Percentiles rank a stretch among this genome's conserved stretches.
phyloP scores from a whole-genome alignment of 2,329 filamentous ascomycete genomes.

The Colletotrichum abscissum region DNA sequence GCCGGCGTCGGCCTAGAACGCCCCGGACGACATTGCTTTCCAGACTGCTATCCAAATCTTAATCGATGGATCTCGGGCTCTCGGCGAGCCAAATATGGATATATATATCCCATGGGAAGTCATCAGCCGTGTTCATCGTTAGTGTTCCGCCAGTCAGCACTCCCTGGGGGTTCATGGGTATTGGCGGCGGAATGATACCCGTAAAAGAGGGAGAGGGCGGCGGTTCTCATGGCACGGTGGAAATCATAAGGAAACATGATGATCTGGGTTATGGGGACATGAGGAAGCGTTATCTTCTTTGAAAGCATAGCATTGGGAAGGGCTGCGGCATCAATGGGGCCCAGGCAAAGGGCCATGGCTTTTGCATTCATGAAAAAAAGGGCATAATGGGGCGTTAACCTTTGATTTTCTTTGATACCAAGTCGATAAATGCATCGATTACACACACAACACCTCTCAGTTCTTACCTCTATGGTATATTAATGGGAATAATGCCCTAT shows the following conservation, averaged over 20 bases:
- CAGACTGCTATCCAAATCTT: not conserved
- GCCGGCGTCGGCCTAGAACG: not conserved
- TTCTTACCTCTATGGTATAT: not conserved
- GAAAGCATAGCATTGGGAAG: not conserved
- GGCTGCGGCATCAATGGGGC: not conserved
- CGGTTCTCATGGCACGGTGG: not conserved
- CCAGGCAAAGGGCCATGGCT: not conserved
- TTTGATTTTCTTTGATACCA: not conserved
- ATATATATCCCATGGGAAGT: too few species aligned
- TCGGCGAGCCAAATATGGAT: not conserved
- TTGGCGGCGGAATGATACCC: too few species aligned
- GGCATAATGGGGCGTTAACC: not conserved
- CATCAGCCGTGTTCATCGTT: too few species aligned
- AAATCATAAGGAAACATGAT: not conserved
- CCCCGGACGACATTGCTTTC: not conserved
- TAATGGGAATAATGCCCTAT: not conserved
- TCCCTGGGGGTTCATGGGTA: too few species aligned
- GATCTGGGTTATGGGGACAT: too few species aligned
- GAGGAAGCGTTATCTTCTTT: too few species aligned
- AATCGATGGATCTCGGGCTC: not conserved
- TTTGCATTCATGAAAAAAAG: not conserved
- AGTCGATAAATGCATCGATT: not conserved
- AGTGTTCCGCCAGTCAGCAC: too few species aligned
- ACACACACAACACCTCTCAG: not conserved
- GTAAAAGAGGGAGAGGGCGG: not conserved